Conservation (phyloP, 257 asterid genomes). For the Solanum virginianum region DNA sequence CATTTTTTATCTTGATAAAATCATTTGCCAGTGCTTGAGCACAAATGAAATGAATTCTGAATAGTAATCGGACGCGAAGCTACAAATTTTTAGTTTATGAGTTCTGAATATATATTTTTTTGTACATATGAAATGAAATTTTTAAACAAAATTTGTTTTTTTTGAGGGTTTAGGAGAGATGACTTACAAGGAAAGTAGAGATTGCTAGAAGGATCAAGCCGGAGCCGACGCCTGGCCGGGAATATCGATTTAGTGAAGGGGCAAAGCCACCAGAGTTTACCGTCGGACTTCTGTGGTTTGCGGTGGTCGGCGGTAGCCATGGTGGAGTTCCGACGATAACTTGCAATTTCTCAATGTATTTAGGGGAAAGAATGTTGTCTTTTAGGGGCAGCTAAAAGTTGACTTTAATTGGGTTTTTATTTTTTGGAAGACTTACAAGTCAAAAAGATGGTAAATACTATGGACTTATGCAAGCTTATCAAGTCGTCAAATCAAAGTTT, state of each 20-base stretch:
- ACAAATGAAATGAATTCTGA: not conserved
- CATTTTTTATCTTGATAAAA: not conserved
- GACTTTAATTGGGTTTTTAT: not conserved
- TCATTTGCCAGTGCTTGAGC: not conserved
- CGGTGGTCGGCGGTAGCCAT: conserved; percentile 45
- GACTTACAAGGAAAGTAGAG: conserved; percentile 74
- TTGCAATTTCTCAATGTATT: not conserved
- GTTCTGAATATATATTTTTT: not conserved
- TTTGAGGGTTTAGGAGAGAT: not conserved
- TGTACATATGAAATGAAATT: not conserved
- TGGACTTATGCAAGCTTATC: not conserved
- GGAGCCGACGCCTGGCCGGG: conserved; percentile 65
- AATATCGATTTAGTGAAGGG: conserved; percentile 60
- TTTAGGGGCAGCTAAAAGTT: not conserved
- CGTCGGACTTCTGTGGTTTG: conserved; percentile 14
- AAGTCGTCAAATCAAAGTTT: not conserved
- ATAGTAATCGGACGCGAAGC: not conserved
- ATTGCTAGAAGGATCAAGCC: conserved; percentile 62
- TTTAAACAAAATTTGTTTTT: not conserved
- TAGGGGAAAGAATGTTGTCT: not conserved
- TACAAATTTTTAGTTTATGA: not conserved
- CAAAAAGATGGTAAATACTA: not conserved
- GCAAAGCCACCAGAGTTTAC: conserved; percentile 37
- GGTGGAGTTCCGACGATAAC: conserved; percentile 1
- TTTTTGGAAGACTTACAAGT: not conserved